Conservation (phyloP, 2,329 filamentous ascomycete genomes). For the Botryosphaeria dothidea region DNA sequence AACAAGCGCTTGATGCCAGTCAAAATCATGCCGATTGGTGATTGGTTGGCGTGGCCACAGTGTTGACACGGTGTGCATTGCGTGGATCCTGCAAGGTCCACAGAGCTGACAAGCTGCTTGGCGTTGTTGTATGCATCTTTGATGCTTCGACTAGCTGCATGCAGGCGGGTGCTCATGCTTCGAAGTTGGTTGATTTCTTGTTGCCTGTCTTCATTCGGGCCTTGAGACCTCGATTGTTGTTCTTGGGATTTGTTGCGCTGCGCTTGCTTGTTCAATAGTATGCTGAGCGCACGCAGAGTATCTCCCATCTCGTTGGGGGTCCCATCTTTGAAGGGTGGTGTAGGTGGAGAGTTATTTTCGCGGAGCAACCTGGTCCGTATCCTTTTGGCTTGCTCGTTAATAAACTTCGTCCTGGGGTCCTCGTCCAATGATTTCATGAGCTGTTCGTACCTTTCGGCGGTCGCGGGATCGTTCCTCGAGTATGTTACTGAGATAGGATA, state of each 20-base stretch:
- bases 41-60: neutral
- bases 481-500: too few species aligned
- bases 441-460: too few species aligned
- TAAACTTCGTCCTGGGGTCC: too few species aligned
- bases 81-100: conserved; percentile 29
- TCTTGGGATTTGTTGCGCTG: conserved; percentile 27
- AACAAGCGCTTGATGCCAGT: conserved; percentile 30
- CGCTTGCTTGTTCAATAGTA: neutral
- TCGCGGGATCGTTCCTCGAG: too few species aligned
- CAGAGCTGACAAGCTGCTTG: conserved; percentile 41
- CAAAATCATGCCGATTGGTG: conserved; percentile 24
- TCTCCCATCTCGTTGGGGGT: neutral
- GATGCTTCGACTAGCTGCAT: conserved; percentile 43
- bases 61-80: neutral
- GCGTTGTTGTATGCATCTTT: conserved; percentile 47
- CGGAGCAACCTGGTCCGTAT: too few species aligned
- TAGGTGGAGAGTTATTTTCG: too few species aligned
- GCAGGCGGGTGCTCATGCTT: conserved; percentile 43
- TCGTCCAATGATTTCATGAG: too few species aligned
- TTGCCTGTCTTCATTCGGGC: conserved; percentile 43
- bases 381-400: too few species aligned
- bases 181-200: conserved; percentile 45
- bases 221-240: conserved; percentile 33
- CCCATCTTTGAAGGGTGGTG: too few species aligned
- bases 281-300: neutral